Evolutionary conservation across 2,329 filamentous ascomycete species (phyloP).

Genomic region (Penicillium sp.): DNA sequence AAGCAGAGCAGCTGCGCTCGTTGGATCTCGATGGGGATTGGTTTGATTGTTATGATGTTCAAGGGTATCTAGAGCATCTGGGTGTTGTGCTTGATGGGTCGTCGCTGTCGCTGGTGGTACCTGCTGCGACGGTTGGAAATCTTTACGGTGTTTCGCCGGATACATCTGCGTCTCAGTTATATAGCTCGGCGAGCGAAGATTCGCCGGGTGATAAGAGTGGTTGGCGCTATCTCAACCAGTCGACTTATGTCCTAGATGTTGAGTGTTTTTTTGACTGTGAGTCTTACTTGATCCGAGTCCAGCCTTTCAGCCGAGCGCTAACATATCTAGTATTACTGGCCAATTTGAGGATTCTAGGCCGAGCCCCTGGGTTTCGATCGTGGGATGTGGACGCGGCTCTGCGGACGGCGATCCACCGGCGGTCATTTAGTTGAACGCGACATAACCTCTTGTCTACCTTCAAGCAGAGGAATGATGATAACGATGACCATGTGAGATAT

Average conservation of each 20-base stretch:
- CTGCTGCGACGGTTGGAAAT: conserved; percentile 9
- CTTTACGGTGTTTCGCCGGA: conserved; percentile 15
- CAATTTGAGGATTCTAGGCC: conserved; percentile 33
- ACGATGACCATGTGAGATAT: not conserved
- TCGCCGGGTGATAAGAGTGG: not conserved
- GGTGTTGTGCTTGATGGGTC: conserved; percentile 33
- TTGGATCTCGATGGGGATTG: conserved; percentile 72
- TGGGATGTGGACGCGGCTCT: conserved; percentile 35
- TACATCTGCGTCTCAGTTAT: conserved; percentile 9
- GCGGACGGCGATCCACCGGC: conserved; percentile 17
- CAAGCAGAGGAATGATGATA: not conserved
- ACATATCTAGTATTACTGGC: conserved; percentile 23
- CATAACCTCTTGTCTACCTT: too few relatives aligned
- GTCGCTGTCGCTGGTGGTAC: conserved; percentile 29
- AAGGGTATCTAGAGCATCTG: conserved; percentile 61
- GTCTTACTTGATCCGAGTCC: not conserved
- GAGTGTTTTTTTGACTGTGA: conserved; percentile 30
- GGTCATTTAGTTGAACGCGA: conserved; percentile 3
- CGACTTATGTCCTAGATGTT: conserved; percentile 23
- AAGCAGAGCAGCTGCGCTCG: conserved; percentile 39
- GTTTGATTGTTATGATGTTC: conserved; percentile 75
- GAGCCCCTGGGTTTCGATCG: conserved; percentile 36
- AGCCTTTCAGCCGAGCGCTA: not conserved
- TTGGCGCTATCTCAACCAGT: not conserved
- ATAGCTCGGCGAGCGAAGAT: conserved; percentile 5